Evolutionary conservation across 495 filamentous ascomycete genomes (phyloP).

Genomic region (Sabuloglossum arenarium): DNA sequence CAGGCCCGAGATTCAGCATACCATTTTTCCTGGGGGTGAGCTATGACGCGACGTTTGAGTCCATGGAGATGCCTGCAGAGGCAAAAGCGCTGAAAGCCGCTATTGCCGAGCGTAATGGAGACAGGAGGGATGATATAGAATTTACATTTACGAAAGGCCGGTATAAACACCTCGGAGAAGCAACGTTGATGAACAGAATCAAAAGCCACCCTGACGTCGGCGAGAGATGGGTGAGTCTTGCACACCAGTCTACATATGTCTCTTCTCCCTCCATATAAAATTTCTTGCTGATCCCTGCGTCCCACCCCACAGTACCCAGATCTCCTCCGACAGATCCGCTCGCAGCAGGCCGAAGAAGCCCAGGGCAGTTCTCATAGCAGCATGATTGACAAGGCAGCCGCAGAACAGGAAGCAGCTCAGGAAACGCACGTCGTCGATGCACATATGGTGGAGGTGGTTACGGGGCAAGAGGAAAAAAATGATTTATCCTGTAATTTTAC

Average conservation of each 20-base stretch:
- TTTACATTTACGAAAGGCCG: slow-evolving; percentile 54
- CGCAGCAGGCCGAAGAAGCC: not conserved
- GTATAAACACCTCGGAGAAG: slow-evolving; percentile 55
- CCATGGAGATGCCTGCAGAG: slow-evolving; percentile 43
- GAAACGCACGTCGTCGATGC: not conserved
- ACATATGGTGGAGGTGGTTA: not conserved
- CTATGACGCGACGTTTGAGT: slow-evolving; percentile 57
- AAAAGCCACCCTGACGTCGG: slow-evolving; percentile 84
- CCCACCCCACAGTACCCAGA: not conserved
- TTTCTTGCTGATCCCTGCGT: no score
- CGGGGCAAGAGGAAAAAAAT: no score
- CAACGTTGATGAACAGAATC: slow-evolving; percentile 62
- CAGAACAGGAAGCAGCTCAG: not conserved
- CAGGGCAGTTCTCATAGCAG: not conserved
- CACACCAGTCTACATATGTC: no score
- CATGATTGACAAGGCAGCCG: no score
- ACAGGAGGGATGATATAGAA: slow-evolving; percentile 47
- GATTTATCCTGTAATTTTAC: no score
- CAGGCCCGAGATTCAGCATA: slow-evolving; percentile 59
- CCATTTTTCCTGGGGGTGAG: slow-evolving; percentile 89
- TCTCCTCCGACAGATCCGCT: not conserved
- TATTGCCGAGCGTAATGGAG: slow-evolving; percentile 28
- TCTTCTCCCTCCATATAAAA: no score
- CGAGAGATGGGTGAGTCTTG: slow-evolving; percentile 44
- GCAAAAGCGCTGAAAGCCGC: slow-evolving; percentile 34